Evolutionary conservation across 2,329 filamentous ascomycete species (phyloP), one percentile per base, ranked within the genome.

Genomic region (Pezicula carpinea): DNA sequence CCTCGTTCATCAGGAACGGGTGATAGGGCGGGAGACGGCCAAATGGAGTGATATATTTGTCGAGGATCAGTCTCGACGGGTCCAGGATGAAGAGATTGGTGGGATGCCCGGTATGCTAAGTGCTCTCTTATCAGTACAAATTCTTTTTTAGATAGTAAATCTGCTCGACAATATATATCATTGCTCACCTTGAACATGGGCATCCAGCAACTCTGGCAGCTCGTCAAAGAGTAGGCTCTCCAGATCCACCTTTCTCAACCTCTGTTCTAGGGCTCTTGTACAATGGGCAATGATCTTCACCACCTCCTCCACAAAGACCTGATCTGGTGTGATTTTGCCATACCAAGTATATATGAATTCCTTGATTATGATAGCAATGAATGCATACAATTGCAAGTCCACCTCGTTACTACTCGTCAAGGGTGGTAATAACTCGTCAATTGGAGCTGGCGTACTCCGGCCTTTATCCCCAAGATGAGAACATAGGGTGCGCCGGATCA

Each of bases 271-370:
- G 6, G 84, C 89, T 48, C 89, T 78, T 34, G 89, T 96, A 66
- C 88, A 93, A 67, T 97, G 92, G 34, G 92, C 93, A 60, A 97
- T 87, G 55, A 96, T 84, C 61, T 89, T 88, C 45, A 97, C 76
- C 48, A 96, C 79, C 70, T 96, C 91, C 56, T 86, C 84, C 50
- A 93, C 83, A 63, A 99, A 95, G 11, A 81, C 77, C 63, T 91
- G 87, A 67, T 99, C 92, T 3, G 89, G 82, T 1, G 92, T 96
- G 65, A 99, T 93, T 66, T 85, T 92, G 54, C 75, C 77, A 71
- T 99, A 99, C 93, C 93, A 99, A 26, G 82, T 83, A 65, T 93
- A 85, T 32, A 99, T 87, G 64, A 90, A 96, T 54, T 96, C 90
- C 60, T 87, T 83, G 59, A 96, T 75, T 52, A 97, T 82, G 49